These are phyloP conservation scores for Carex scoparia DNA, from an alignment of 176 grass and related monocot species.

Conservation along the genomic window DNA sequence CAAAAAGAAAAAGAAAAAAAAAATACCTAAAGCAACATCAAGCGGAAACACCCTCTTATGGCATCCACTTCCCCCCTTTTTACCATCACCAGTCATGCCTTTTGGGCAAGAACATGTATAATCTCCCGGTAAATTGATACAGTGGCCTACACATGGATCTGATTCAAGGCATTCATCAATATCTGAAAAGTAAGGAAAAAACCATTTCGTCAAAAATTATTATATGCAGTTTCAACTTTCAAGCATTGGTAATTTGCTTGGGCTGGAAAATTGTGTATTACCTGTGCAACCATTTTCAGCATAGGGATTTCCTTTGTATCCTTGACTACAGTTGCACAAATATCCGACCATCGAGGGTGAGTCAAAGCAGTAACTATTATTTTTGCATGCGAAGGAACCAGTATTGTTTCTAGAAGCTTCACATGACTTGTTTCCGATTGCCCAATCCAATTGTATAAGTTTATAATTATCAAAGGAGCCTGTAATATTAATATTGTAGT, in stretches of 20 bases:
- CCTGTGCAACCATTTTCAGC: not conserved
- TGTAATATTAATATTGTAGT: too few species aligned
- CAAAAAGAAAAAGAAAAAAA: not conserved
- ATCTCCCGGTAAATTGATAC: slow-evolving; percentile 7
- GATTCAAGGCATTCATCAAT: not conserved
- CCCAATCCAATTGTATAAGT: not conserved
- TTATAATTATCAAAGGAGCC: too few species aligned
- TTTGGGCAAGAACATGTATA: not conserved
- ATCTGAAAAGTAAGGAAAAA: not conserved
- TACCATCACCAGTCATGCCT: slow-evolving; percentile 9
- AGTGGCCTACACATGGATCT: not conserved
- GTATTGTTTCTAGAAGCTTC: not conserved
- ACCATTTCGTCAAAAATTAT: not conserved
- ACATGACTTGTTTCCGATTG: not conserved
- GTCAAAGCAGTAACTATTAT: too few species aligned
- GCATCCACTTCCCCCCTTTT: not conserved
- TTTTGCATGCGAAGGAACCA: too few species aligned
- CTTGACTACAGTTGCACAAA: too few species aligned
- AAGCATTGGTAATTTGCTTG: not conserved
- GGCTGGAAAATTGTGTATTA: not conserved
- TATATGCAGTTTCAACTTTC: not conserved
- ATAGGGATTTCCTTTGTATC: slow-evolving; percentile 41
- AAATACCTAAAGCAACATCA: not conserved
- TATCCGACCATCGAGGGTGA: too few species aligned
- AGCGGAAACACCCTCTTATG: not conserved